Percentiles rank a stretch among this genome's conserved stretches.
These are phyloP conservation scores for Vaccinium darrowii DNA, from an alignment of 148 eudicot species.

Conservation along the genomic window DNA sequence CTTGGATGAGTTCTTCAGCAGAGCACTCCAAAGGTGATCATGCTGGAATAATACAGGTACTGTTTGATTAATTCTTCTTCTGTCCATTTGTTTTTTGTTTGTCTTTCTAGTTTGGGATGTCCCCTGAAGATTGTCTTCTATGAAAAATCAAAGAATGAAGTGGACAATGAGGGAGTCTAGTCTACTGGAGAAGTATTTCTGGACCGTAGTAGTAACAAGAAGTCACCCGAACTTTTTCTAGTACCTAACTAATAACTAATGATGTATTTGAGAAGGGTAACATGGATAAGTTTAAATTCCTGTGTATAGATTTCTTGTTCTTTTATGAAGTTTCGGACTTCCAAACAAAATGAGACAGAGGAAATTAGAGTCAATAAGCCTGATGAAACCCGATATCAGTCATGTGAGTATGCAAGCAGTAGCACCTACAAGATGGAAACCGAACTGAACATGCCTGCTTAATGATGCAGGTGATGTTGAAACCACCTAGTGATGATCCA, in stretches of 20 bases:
- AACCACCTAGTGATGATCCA: constrained; percentile 81
- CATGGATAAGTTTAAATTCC: not conserved
- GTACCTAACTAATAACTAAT: not conserved
- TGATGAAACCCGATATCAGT: not conserved
- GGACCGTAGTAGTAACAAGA: not conserved
- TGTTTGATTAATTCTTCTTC: constrained; percentile 3
- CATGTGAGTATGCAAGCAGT: not conserved
- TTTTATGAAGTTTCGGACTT: not conserved
- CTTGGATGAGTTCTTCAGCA: constrained; percentile 61
- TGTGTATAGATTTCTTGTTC: not conserved
- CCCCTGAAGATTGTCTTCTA: not conserved
- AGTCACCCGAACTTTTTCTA: not conserved
- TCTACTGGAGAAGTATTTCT: not conserved
- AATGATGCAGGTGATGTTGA: constrained; percentile 77
- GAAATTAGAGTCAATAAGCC: not conserved
- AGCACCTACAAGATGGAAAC: not conserved
- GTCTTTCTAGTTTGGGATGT: not conserved
- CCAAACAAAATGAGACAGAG: not conserved
- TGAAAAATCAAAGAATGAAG: not conserved
- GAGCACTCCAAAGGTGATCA: constrained; percentile 89
- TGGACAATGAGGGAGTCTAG: not conserved
- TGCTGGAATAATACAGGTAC: constrained; percentile 94
- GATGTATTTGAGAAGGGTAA: not conserved
- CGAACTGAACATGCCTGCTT: not conserved
- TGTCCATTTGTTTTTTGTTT: not conserved